A percentile compares a stretch with the other conserved stretches of the same genome.
Evolutionary conservation across 2,329 filamentous ascomycete genomes (phyloP).

Genomic region (Fusarium sulawesiense): DNA sequence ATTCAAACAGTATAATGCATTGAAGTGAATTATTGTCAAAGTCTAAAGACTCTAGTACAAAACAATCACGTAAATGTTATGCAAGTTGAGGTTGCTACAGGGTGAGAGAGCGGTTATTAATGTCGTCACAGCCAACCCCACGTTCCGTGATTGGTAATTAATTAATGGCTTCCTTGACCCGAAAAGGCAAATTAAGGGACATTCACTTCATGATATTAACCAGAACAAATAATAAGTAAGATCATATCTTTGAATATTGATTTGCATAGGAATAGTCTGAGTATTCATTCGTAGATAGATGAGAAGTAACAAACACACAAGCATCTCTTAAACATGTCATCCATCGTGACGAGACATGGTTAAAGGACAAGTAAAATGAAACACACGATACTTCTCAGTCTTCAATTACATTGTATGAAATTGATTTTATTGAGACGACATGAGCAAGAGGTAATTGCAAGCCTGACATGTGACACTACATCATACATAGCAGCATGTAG

Average conservation of each 20-base stretch:
- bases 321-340: neutral
- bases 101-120: constrained; percentile 13
- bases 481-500: neutral
- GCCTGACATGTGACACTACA: neutral
- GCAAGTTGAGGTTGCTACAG: constrained; percentile 18
- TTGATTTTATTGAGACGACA: neutral
- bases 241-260: neutral
- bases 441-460: neutral
- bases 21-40: neutral
- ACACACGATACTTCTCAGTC: neutral
- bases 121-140: constrained; percentile 37
- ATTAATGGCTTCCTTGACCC: constrained; percentile 15
- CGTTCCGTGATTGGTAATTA: constrained; percentile 38
- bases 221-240: neutral
- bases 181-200: constrained; percentile 15
- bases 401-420: neutral
- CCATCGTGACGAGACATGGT: neutral
- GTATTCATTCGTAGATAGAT: neutral
- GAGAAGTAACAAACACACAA: neutral
- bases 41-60: neutral
- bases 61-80: constrained; percentile 11
- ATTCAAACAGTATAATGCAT: neutral
- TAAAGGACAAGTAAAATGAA: neutral
- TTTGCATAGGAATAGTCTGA: neutral
- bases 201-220: neutral